These are phyloP conservation scores for Backusella westeae DNA, from an alignment of 192 early-diverging fungal genomes.

Conservation along the genomic window DNA sequence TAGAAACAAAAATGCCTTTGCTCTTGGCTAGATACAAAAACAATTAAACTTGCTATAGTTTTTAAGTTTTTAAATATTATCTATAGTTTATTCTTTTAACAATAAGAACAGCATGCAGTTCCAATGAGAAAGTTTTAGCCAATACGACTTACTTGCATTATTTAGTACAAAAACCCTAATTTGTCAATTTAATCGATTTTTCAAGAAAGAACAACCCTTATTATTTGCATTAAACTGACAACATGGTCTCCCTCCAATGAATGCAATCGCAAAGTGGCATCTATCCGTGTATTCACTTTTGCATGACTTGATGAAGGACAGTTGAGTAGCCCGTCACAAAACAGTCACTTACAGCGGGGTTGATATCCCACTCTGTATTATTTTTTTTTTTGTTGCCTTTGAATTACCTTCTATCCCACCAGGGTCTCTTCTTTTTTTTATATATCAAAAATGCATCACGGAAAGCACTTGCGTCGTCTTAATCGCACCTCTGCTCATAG, in stretches of 20 bases:
- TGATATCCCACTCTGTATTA: not conserved
- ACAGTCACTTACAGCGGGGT: not conserved
- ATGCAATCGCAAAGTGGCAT: no score
- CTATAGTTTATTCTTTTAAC: not conserved
- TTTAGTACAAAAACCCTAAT: not conserved
- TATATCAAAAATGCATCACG: constrained; percentile 52
- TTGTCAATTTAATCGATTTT: not conserved
- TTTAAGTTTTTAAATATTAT: not conserved
- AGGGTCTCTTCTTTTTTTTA: not conserved
- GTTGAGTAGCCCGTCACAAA: not conserved
- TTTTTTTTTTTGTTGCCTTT: not conserved
- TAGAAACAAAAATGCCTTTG: no score
- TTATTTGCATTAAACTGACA: not conserved
- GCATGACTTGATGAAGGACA: no score
- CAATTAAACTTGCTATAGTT: no score
- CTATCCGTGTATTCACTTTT: no score
- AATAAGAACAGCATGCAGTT: not conserved
- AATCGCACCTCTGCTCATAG: constrained; percentile 67
- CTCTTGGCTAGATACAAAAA: no score
- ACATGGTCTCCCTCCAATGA: not conserved
- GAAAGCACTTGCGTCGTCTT: constrained; percentile 57
- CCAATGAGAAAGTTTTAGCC: not conserved
- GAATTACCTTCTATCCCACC: not conserved
- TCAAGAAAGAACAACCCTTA: not conserved
- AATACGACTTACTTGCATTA: not conserved